A percentile compares a stretch with the other conserved stretches of the same genome.
Evolutionary conservation across 2,329 filamentous ascomycete genomes (phyloP).

Genomic region (Ceratocystiopsis sp.): DNA sequence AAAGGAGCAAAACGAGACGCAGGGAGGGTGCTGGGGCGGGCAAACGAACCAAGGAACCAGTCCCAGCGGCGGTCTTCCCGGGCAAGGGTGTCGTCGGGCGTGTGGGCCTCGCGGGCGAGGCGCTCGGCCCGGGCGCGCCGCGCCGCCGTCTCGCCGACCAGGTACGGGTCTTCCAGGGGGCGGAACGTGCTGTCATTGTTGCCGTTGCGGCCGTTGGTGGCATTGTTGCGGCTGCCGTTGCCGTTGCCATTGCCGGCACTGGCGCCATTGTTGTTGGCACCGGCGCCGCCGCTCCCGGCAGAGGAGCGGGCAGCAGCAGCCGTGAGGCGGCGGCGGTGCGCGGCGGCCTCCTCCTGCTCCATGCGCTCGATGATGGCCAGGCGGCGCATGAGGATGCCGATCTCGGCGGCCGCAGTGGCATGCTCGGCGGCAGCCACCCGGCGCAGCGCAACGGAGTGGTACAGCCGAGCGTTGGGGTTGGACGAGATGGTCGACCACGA

Average conservation of each 20-base stretch:
- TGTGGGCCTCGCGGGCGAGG: slow-evolving; percentile 31
- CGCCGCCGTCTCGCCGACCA: slow-evolving; percentile 51
- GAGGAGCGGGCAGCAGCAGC: slow-evolving; percentile 2
- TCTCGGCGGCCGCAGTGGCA: slow-evolving; percentile 17
- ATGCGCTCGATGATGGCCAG: slow-evolving; percentile 19
- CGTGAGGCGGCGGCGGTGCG: slow-evolving; percentile 7
- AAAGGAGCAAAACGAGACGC: slow-evolving; percentile 1
- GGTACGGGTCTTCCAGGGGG: slow-evolving; percentile 48
- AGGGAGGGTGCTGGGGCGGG: slow-evolving; percentile 18
- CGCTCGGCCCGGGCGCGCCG: slow-evolving; percentile 37
- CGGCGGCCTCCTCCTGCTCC: slow-evolving; percentile 18
- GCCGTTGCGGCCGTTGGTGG: slow-evolving; percentile 9
- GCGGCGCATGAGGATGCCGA: slow-evolving; percentile 14
- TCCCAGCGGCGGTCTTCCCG: slow-evolving; percentile 44
- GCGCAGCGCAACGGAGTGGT: slow-evolving; percentile 45
- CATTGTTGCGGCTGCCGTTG: slow-evolving; percentile 9
- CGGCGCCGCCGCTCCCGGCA: slow-evolving; percentile 3
- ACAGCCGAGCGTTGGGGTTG: slow-evolving; percentile 40
- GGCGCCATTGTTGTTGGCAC: slow-evolving; percentile 10
- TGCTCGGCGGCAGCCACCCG: slow-evolving; percentile 32
- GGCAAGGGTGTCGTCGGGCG: slow-evolving; percentile 33
- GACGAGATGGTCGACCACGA: slow-evolving; percentile 39
- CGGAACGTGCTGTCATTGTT: slow-evolving; percentile 16
- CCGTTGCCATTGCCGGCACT: background rate
- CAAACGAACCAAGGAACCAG: slow-evolving; percentile 36